Percentiles rank a stretch among this genome's conserved stretches.
Conservation (phyloP, 2,329 filamentous ascomycete genomes). For the Penicillium sp. region DNA sequence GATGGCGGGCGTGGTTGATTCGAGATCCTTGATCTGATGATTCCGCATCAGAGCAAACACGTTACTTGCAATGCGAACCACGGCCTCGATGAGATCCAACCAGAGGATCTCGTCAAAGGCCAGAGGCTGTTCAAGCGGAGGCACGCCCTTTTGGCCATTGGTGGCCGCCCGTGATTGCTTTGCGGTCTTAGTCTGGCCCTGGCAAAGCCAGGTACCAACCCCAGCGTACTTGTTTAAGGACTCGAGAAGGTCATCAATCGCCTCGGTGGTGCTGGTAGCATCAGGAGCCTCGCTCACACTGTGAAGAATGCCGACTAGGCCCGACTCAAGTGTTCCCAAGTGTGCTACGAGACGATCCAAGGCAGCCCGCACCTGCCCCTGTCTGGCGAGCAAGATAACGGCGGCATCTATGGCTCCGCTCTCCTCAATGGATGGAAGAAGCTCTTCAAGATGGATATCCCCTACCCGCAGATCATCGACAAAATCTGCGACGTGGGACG, state of each 20-base stretch:
- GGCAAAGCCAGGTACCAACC: slow-evolving; percentile 94
- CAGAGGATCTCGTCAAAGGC: slow-evolving; percentile 65
- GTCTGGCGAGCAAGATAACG: slow-evolving; percentile 84
- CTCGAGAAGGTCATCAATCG: slow-evolving; percentile 72
- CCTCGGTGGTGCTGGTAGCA: slow-evolving; percentile 61
- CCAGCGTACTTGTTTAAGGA: slow-evolving; percentile 85
- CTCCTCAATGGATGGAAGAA: slow-evolving; percentile 85
- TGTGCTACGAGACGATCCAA: slow-evolving; percentile 86
- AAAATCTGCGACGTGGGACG: slow-evolving; percentile 81
- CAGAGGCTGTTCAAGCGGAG: slow-evolving; percentile 58
- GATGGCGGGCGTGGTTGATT: slow-evolving; percentile 13
- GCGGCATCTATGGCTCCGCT: slow-evolving; percentile 90
- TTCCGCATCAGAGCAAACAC: slow-evolving; percentile 59
- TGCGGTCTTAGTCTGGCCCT: slow-evolving; percentile 72
- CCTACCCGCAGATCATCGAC: slow-evolving; percentile 73
- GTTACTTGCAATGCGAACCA: slow-evolving; percentile 65
- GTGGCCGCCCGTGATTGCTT: slow-evolving; percentile 33
- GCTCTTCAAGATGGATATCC: slow-evolving; percentile 74
- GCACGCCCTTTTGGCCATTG: slow-evolving; percentile 42
- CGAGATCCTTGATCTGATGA: slow-evolving; percentile 30
- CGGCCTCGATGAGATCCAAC: slow-evolving; percentile 65
- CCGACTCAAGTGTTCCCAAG: slow-evolving; percentile 74
- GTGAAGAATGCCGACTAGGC: slow-evolving; percentile 72
- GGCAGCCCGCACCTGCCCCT: slow-evolving; percentile 78
- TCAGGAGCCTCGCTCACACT: slow-evolving; percentile 61